These are phyloP conservation scores for Colletotrichum melonis DNA, from an alignment of 2,329 filamentous ascomycete species.

Conservation along the genomic window DNA sequence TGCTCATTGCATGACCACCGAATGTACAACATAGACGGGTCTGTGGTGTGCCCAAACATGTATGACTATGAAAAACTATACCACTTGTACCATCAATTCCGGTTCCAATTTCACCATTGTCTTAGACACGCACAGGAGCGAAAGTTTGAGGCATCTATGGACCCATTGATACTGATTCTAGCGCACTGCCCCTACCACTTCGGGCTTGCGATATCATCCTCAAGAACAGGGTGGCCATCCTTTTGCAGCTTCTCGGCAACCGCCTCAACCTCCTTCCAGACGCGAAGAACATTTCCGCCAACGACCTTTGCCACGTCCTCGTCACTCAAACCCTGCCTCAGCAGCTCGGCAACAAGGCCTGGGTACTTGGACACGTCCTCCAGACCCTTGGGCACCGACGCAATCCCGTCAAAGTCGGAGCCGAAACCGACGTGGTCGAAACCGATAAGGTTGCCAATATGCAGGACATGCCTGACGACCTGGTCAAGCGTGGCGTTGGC, in stretches of 20 bases:
- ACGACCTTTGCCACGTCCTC: constrained; percentile 79
- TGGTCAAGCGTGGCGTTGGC: constrained; percentile 79
- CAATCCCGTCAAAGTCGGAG: constrained; percentile 88
- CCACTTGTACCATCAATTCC: constrained; percentile 16
- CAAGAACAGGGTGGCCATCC: constrained; percentile 62
- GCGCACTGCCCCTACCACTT: not conserved
- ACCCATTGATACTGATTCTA: too few relatives aligned
- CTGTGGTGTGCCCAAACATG: constrained; percentile 16
- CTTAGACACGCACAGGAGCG: not conserved
- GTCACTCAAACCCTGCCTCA: constrained; percentile 80
- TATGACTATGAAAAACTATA: constrained; percentile 35
- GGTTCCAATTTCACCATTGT: not conserved
- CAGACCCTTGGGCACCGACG: constrained; percentile 74
- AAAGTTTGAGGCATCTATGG: not conserved
- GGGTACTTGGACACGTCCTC: constrained; percentile 90
- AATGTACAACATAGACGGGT: constrained; percentile 41
- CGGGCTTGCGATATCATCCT: constrained; percentile 60
- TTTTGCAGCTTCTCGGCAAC: constrained; percentile 76
- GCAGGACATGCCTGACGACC: constrained; percentile 81
- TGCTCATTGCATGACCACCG: not conserved
- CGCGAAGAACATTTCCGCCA: constrained; percentile 83
- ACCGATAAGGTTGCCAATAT: constrained; percentile 86
- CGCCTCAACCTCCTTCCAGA: constrained; percentile 83
- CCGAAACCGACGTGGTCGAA: constrained; percentile 91
- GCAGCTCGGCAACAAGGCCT: constrained; percentile 78